These are phyloP conservation scores for Saxispiralis lemnorum DNA, from an alignment of 495 filamentous ascomycete species.

Conservation along the genomic window DNA sequence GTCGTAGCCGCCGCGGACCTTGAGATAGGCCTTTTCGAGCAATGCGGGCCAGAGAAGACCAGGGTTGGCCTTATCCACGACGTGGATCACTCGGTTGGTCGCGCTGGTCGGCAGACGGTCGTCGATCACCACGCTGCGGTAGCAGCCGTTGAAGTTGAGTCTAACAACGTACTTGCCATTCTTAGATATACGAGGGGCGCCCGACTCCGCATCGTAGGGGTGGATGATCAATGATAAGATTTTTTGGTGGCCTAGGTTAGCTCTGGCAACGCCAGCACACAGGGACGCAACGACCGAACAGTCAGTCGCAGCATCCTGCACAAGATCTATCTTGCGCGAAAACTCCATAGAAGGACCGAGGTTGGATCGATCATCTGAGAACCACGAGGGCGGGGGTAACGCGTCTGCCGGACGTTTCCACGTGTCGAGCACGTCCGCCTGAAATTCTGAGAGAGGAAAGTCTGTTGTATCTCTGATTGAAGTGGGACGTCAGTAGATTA, in stretches of 20 bases:
- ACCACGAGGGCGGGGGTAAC: conserved; percentile 22
- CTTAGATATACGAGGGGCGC: conserved; percentile 40
- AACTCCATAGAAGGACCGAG: conserved; percentile 36
- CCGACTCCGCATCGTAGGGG: conserved; percentile 44
- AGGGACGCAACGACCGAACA: conserved; percentile 95
- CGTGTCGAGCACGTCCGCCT: conserved; percentile 51
- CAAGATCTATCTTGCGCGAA: conserved; percentile 47
- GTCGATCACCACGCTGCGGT: conserved; percentile 72
- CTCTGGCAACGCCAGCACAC: conserved; percentile 58
- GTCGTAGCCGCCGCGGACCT: conserved; percentile 87
- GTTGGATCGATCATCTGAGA: conserved; percentile 11
- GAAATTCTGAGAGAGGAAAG: conserved; percentile 50
- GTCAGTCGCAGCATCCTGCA: conserved; percentile 85
- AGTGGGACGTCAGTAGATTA: conserved; percentile 9
- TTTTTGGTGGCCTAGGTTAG: conserved; percentile 40
- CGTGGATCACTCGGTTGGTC: conserved; percentile 53
- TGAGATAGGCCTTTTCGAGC: conserved; percentile 94
- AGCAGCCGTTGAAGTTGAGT: conserved; percentile 88
- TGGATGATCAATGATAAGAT: conserved; percentile 51
- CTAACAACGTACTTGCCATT: conserved; percentile 84
- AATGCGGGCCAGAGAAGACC: conserved; percentile 76
- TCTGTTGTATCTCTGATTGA: conserved; percentile 45
- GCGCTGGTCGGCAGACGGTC: conserved; percentile 75
- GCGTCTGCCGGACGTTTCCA: conserved; percentile 64
- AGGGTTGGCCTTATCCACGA: conserved; percentile 71